A percentile compares a stretch with the other conserved stretches of the same genome.
These are phyloP conservation scores for Ogataea nonfermentans DNA, from an alignment of 805 yeast species.

Conservation along the genomic window DNA sequence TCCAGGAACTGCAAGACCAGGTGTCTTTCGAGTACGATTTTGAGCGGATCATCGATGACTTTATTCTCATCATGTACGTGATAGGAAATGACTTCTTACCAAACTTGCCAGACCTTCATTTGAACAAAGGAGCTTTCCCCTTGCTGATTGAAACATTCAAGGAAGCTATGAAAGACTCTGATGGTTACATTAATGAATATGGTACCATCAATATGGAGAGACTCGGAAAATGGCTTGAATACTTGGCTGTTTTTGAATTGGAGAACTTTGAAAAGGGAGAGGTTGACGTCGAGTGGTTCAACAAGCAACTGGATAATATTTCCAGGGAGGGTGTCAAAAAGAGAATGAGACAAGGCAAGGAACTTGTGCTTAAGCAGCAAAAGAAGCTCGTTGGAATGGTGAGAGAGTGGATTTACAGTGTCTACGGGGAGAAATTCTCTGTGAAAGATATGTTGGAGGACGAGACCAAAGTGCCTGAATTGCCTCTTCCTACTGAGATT, in stretches of 20 bases:
- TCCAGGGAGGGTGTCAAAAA: constrained; percentile 70
- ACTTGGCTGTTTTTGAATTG: constrained; percentile 74
- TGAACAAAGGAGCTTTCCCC: constrained; percentile 97
- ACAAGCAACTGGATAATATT: constrained; percentile 75
- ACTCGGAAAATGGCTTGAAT: constrained; percentile 71
- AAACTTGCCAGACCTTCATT: constrained; percentile 87
- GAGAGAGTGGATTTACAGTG: constrained; percentile 45
- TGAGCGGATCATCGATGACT: constrained; percentile 89
- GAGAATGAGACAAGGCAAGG: constrained; percentile 63
- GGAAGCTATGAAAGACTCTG: constrained; percentile 65
- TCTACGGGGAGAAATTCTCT: constrained; percentile 34
- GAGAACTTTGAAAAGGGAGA: constrained; percentile 83
- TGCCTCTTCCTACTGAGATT: constrained; percentile 46
- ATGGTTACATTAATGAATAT: constrained; percentile 80
- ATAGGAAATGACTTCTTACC: constrained; percentile 98
- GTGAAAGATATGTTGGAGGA: constrained; percentile 31
- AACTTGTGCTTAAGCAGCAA: constrained; percentile 67
- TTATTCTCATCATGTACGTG: constrained; percentile 86
- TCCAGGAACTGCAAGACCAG: constrained; percentile 62
- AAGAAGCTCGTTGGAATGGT: constrained; percentile 64
- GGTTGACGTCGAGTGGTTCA: constrained; percentile 89
- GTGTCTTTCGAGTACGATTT: constrained; percentile 72
- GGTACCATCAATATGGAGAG: constrained; percentile 79
- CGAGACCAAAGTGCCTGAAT: constrained; percentile 44
- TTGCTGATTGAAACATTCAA: constrained; percentile 84